A percentile compares a stretch with the other conserved stretches of the same genome.
phyloP scores from a whole-genome alignment of 1,139 yeast genomes.

The Saccharomyces hybrid region DNA sequence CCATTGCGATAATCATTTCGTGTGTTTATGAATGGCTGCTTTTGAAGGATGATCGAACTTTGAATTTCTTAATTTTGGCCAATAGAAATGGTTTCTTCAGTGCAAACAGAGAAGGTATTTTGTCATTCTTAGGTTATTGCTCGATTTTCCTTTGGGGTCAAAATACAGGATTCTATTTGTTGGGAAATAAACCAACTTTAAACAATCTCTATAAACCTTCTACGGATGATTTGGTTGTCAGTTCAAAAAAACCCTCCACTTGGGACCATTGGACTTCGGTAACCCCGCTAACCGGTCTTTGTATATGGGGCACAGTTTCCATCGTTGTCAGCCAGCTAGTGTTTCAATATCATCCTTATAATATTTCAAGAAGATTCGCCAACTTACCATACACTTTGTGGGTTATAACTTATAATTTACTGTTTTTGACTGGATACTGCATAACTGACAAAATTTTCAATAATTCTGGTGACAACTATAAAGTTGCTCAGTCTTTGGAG shows the following conservation, averaged over 20 bases:
- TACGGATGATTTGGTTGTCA: constrained; percentile 6
- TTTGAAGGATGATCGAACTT: constrained; percentile 42
- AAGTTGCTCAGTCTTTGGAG: constrained; percentile 50
- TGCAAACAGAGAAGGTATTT: constrained; percentile 82
- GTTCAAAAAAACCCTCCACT: constrained; percentile 3
- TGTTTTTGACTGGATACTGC: constrained; percentile 49
- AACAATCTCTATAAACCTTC: constrained; percentile 33
- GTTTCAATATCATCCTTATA: constrained; percentile 41
- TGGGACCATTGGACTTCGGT: constrained; percentile 39
- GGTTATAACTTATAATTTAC: constrained; percentile 79
- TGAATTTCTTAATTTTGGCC: constrained; percentile 46
- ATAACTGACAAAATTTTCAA: constrained; percentile 33
- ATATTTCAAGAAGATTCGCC: constrained; percentile 79
- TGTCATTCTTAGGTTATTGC: constrained; percentile 75
- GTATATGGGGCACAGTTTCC: constrained; percentile 38
- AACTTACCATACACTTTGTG: constrained; percentile 78
- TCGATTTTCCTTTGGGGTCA: constrained; percentile 83
- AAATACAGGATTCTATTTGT: constrained; percentile 61
- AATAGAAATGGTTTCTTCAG: constrained; percentile 49
- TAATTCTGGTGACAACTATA: constrained; percentile 23
- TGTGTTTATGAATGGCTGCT: constrained; percentile 53
- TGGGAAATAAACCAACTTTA: constrained; percentile 29
- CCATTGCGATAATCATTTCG: constrained; percentile 51
- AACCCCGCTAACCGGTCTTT: constrained; percentile 44
- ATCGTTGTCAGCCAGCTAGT: constrained; percentile 36